phyloP scores from a whole-genome alignment of 495 filamentous ascomycete genomes.

The Aspergillus diversus region DNA sequence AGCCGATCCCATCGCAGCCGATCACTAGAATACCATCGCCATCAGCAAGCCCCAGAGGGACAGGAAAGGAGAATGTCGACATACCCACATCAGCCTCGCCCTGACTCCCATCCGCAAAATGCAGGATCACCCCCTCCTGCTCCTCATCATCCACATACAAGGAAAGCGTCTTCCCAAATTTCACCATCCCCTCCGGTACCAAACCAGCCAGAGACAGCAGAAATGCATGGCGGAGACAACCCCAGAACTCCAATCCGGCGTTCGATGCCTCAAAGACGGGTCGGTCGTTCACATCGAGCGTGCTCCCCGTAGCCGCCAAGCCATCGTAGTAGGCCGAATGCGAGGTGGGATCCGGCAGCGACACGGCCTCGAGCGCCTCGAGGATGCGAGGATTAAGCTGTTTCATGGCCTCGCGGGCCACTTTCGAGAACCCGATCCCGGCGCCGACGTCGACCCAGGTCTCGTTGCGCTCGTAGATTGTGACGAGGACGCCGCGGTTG shows the following conservation, averaged over 20 bases:
- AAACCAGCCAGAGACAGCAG: not conserved
- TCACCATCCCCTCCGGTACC: not conserved
- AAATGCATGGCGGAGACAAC: not conserved
- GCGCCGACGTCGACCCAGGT: not conserved
- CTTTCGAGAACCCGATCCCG: not conserved
- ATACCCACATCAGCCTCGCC: not conserved
- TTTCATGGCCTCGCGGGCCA: not conserved
- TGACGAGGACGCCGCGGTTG: not conserved
- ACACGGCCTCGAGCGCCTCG: not conserved
- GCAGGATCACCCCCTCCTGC: not conserved
- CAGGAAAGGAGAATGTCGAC: not conserved
- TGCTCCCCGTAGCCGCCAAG: not conserved
- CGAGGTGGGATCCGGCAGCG: not conserved
- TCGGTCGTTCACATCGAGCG: not conserved
- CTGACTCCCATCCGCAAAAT: not conserved
- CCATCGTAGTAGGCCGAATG: not conserved
- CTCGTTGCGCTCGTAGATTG: not conserved
- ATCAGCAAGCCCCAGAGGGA: not conserved
- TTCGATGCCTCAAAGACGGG: not conserved
- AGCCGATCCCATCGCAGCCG: not conserved
- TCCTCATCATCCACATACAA: not conserved
- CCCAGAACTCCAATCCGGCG: not conserved
- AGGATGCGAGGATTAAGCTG: not conserved
- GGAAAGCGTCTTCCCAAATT: not conserved
- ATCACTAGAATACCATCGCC: not conserved